phyloP scores from a whole-genome alignment of 2,329 filamentous ascomycete species.

The Mycosphaerella sp. region DNA sequence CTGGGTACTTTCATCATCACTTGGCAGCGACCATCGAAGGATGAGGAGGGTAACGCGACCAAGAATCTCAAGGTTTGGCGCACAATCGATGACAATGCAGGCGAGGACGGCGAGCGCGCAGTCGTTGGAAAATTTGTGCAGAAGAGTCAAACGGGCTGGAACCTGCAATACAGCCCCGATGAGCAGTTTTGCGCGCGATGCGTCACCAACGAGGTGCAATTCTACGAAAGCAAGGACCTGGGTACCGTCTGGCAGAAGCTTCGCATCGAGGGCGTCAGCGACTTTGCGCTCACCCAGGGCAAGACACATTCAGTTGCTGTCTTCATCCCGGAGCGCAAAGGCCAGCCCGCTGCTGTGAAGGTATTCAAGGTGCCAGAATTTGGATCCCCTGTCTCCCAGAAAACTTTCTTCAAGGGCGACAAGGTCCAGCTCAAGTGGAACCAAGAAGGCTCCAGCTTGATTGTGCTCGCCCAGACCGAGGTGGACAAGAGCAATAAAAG shows the following conservation, averaged over 20 bases:
- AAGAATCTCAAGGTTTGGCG: slow-evolving; percentile 98
- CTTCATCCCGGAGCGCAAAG: slow-evolving; percentile 90
- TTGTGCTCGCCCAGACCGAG: slow-evolving; percentile 94
- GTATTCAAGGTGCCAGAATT: slow-evolving; percentile 92
- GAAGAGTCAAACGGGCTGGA: slow-evolving; percentile 93
- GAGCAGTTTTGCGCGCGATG: slow-evolving; percentile 88
- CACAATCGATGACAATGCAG: slow-evolving; percentile 62
- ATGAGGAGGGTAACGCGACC: slow-evolving; percentile 83
- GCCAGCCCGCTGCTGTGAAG: slow-evolving; percentile 87
- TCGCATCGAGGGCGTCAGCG: slow-evolving; percentile 78
- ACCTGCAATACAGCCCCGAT: slow-evolving; percentile 91
- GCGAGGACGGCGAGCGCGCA: slow-evolving; percentile 56
- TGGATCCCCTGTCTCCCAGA: slow-evolving; percentile 75
- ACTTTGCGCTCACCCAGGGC: slow-evolving; percentile 85
- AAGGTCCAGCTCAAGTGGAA: slow-evolving; percentile 99
- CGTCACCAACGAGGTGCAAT: slow-evolving; percentile 96
- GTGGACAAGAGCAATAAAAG: slow-evolving; percentile 98
- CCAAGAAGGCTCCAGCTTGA: slow-evolving; percentile 76
- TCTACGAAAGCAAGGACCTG: slow-evolving; percentile 84
- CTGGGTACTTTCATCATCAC: slow-evolving; percentile 89
- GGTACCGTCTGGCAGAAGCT: slow-evolving; percentile 91
- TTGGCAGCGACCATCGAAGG: slow-evolving; percentile 90
- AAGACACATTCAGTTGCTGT: slow-evolving; percentile 88
- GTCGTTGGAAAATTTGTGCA: slow-evolving; percentile 88
- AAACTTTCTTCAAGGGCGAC: slow-evolving; percentile 99